Evolutionary conservation across 2,329 filamentous ascomycete species (phyloP), one percentile per base, ranked within the genome.

Genomic region (Tolypocladium tundrense): DNA sequence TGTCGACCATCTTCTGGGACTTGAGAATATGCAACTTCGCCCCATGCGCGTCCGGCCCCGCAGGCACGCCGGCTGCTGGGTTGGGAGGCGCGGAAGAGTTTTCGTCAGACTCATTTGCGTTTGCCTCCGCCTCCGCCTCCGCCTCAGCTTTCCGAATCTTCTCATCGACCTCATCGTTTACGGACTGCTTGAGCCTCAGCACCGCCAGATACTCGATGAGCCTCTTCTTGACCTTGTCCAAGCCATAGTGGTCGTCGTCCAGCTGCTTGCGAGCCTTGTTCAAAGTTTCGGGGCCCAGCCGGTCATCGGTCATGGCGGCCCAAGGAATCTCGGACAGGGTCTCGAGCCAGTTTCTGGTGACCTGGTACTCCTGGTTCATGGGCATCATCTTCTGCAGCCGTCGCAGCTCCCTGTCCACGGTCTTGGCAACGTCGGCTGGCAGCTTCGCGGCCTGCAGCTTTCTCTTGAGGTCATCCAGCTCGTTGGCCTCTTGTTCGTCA

Each of bases 151-250:
- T 77, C 61, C 80, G 83, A 61, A 96, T 90, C 69, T 96, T 87
- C 33, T 84, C 82, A 57, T 96, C 88, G 21, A 97, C 79, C 56
- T 90, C 87, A 56, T 88, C 82, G 63, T 97, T 97, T 61, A 93
- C 86, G 27, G 88, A 86, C 69, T 97, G 92, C 79, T 97, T 99
- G 58, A 99, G 80, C 65, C 94, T 88, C 56, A 99, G 79, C n/a
- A 99, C 94, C 2, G 94, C 95, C 50, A 99, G 80, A 69, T 99
- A 99, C 71, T 97, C 95, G 6, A 99, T 81, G 27, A 99, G 74
- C 50, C 94, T 83, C 80, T 96, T 97, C 83, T 99, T 99, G 68
- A 99, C 93, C 73, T 93, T 95, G 61, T 97, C 91, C 16, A 99
- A 78, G 0, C 94, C 94, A 65, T 97, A 97, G 72, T 99, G 94